Conservation (phyloP, 2,329 filamentous ascomycete species). For the Penicillium expansum region DNA sequence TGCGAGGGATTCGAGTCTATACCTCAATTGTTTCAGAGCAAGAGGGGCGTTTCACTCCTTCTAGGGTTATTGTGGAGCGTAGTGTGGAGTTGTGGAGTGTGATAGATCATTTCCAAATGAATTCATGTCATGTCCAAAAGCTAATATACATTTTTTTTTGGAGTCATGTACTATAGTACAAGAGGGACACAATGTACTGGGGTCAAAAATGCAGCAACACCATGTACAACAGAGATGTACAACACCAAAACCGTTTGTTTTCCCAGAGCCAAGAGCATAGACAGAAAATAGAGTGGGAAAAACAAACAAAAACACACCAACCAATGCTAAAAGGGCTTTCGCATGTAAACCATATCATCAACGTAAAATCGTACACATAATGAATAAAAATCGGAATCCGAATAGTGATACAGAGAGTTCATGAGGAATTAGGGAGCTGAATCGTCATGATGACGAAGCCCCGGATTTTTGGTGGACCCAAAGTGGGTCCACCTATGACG, state of each 20-base stretch:
- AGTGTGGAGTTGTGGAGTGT: not conserved
- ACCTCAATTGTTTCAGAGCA: not conserved
- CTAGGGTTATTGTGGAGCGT: not conserved
- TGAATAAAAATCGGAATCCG: constrained; percentile 4
- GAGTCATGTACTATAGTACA: constrained; percentile 12
- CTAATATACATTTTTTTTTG: constrained; percentile 11
- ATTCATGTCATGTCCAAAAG: constrained; percentile 5
- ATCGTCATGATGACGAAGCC: constrained; percentile 19
- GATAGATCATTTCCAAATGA: not conserved
- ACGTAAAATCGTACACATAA: constrained; percentile 22
- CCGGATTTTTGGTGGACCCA: constrained; percentile 4
- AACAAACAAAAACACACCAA: constrained; percentile 10
- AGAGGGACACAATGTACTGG: constrained; percentile 4
- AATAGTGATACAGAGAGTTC: constrained; percentile 20
- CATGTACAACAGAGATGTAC: constrained; percentile 11
- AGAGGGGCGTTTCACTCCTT: not conserved
- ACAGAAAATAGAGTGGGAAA: not conserved
- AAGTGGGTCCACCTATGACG: constrained; percentile 10
- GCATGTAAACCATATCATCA: constrained; percentile 21
- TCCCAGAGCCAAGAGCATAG: not conserved
- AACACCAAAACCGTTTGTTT: constrained; percentile 7
- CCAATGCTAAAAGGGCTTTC: constrained; percentile 16
- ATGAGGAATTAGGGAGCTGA: constrained; percentile 10
- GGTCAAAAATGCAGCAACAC: constrained; percentile 8
- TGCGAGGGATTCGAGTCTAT: not conserved